Base-by-base conservation (phyloP, 352 stramenopile genomes). In the Phytophthora cajani region DNA sequence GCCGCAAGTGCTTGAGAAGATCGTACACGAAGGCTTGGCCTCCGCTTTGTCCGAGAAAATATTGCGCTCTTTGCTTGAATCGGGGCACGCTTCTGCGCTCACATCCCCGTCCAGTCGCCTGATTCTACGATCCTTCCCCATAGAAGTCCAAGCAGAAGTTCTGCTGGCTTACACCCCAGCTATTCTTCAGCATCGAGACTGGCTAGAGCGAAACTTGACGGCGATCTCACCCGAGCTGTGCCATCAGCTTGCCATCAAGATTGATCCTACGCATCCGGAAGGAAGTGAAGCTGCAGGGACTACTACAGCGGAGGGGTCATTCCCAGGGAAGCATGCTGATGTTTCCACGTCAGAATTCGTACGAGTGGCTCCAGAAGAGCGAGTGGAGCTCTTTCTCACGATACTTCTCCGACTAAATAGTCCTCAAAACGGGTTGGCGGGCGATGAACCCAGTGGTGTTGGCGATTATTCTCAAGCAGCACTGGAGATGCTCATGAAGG, bases 331-430 rank as follows among this genome's bases (percentile, higher is more conserved):
- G 25, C 59, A 72, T 53, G 64, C 71, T 46, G 71, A 81, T 58
- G 79, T 92, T 6, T 73, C 77, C 0, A 75, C 69, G 27, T 92
- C 81, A 0, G 85, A 93, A 58, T 73, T 70, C 5, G 80, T 92
- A 54, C 47, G 9, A 0, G 55, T 64, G 11, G 58, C 68, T 0
- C 42, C 74, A 27, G 85, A 91, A 58, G 87, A 96, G 56, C 81
- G 79, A 6, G 76, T 92, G 0, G 89, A 96, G 72, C 78, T 96
- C 0, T 96, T 90, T 42, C 72, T 96, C 2, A 91, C 86, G 8
- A 46, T 93, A 2, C 54, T 96, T 17, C 54, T 96, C 23, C 78
- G 80, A 1, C 58, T 95, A 19, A 94, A 93, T 58, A 58, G 19
- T 25, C 62, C 50, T 36, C 30, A 33, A 49, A 27, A 53, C 14